Evolutionary conservation across 163 green algal species (phyloP), one percentile per base, ranked within the genome.

Genomic region (Scenedesmus sp.): DNA sequence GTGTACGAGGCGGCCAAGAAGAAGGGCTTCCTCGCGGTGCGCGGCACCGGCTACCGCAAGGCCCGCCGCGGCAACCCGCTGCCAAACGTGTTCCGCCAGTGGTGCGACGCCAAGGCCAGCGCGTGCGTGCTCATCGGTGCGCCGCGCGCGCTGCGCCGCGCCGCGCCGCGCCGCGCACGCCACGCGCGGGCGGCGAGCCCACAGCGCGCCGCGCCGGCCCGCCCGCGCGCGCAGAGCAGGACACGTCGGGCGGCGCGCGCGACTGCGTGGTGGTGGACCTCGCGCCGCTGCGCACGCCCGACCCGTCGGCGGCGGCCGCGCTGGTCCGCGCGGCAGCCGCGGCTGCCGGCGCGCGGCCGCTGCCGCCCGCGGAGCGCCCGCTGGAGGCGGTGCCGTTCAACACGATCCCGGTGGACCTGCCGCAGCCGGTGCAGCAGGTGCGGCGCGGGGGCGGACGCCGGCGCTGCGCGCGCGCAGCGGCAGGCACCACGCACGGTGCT

Each of bases 11-110:
- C 89, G 22, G 90, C 90, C 18, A 92, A 93, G 70, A 82, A 91
- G 69, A 92, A 88, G 82, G 78, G 83, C 4, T 90, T 83, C 54
- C 60, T 93, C 4, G 79, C 84, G 14, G 62, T 94, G 0, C 71
- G 86, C 15, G 90, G 90, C 29, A 92, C 81, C 28, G 90, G 83
- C 5, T 93, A 93, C 63, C 84, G 90, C 7, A 83, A 81, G 26
- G 87, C 88, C 34, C 79, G 90, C 33, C 91, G 91, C 57, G 90
- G 90, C 50, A 85, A 85, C 72, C 90, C 90, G 2, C 78, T 94
- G 47, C 86, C 89, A 42, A 94, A 94, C 69, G 85, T 94, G 6
- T 94, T 76, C 53, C 80, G 90, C 2, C 89, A 94, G 78, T 93
- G 89, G 89, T 93, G 88, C 76, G 90, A 94, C 78, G 89, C 90